Conservation (phyloP, 148 eudicot species). For the Heliosperma pusillum region DNA sequence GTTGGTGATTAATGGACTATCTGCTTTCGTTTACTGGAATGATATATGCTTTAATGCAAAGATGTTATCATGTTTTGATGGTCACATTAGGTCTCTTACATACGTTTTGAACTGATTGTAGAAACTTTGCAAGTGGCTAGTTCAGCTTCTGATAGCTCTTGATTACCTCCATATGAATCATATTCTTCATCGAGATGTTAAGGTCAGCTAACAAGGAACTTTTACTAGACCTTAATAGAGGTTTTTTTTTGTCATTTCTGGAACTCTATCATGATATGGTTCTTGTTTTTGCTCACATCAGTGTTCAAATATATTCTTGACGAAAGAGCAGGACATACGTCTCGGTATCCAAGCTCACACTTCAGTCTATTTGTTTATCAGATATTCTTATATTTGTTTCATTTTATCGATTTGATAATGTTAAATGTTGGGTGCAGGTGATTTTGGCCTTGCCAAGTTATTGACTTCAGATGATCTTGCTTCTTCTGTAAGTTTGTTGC, state of each 20-base stretch:
- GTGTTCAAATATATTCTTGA: constrained; percentile 96
- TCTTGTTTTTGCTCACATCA: constrained; percentile 35
- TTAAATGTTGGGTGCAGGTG: constrained; percentile 48
- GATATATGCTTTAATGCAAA: background rate
- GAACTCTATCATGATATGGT: constrained; percentile 10
- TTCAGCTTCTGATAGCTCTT: constrained; percentile 82
- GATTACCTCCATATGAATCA: constrained; percentile 81
- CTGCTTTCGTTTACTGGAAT: background rate
- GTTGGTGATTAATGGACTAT: constrained; percentile 30
- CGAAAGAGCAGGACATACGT: constrained; percentile 79
- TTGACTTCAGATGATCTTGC: constrained; percentile 85
- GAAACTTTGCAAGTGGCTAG: constrained; percentile 94
- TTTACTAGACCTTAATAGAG: background rate
- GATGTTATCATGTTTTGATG: background rate
- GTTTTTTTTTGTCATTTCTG: background rate
- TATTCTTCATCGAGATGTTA: constrained; percentile 89
- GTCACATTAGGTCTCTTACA: background rate
- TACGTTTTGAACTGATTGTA: constrained; percentile 26
- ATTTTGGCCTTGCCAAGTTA: constrained; percentile 93
- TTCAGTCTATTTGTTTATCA: background rate
- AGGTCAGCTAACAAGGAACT: constrained; percentile 32
- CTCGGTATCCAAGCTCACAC: constrained; percentile 48
- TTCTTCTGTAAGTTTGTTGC: constrained; percentile 57
- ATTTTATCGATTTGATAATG: constrained; percentile 7
- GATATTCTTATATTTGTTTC: background rate